A percentile compares a stretch with the other conserved stretches of the same genome.
Conservation (phyloP, 2,329 filamentous ascomycete genomes). For the Pseudogymnoascus sp. region DNA sequence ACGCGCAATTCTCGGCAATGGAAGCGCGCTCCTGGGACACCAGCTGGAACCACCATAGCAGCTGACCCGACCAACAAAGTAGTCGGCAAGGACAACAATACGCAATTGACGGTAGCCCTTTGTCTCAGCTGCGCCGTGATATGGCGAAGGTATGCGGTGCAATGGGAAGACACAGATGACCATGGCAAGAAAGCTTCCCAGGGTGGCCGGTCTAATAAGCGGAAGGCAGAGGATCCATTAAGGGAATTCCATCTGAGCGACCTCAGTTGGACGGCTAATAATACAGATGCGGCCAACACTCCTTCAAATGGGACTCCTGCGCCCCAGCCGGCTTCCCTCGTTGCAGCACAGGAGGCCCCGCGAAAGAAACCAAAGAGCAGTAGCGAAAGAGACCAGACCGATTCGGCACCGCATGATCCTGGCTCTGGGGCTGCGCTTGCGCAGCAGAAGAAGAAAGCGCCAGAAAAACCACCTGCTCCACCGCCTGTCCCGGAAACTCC, state of each 20-base stretch:
- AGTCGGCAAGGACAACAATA: conserved; percentile 62
- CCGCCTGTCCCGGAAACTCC: neutral
- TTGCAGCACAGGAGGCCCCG: conserved; percentile 42
- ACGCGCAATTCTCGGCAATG: conserved; percentile 77
- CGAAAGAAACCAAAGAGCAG: conserved; percentile 55
- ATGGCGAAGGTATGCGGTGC: conserved; percentile 92
- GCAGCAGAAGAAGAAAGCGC: conserved; percentile 41
- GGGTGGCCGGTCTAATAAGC: conserved; percentile 76
- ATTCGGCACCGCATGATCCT: conserved; percentile 38
- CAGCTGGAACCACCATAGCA: conserved; percentile 60
- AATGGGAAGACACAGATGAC: conserved; percentile 91
- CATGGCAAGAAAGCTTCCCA: conserved; percentile 78
- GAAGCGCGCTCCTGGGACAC: conserved; percentile 75
- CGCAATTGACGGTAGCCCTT: conserved; percentile 68
- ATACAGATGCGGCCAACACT: conserved; percentile 15
- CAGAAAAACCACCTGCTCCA: conserved; percentile 40
- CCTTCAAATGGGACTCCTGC: conserved; percentile 19
- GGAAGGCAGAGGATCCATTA: conserved; percentile 85
- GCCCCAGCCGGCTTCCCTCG: conserved; percentile 20
- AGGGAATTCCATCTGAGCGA: conserved; percentile 48
- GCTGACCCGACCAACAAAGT: conserved; percentile 55
- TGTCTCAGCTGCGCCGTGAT: conserved; percentile 86
- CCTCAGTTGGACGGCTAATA: conserved; percentile 38
- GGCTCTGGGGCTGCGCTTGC: conserved; percentile 19
- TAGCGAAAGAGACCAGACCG: conserved; percentile 40